Evolutionary conservation across 2,329 filamentous ascomycete species (phyloP), one percentile per base, ranked within the genome.

Genomic region (Colletotrichum musae): DNA sequence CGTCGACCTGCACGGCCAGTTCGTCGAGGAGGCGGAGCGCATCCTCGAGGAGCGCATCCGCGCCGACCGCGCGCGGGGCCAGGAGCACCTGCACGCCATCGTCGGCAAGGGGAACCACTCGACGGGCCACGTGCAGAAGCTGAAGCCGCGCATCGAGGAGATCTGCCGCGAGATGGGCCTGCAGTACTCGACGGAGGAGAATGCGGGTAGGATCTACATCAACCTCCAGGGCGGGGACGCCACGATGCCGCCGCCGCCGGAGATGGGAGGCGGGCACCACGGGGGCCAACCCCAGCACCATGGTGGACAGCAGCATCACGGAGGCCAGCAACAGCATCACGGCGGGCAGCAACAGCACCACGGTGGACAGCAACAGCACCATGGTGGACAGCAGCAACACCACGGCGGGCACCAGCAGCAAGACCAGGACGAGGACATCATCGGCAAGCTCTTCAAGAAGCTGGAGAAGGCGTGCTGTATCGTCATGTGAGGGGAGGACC

Each of bases 91-190:
- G 64, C 94, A 97, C 82, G 95, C 97, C 48, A 98, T 99, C 76
- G 95, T 98, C 36, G 96, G 96, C 76, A 97, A 95, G 81, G 96
- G 96, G 3, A 96, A 97, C 79, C 96, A 99, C 83, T 94, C 91
- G 58, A 84, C 83, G 10, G 88, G 91, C 73, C 92, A 96, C 76
- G 87, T 98, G 26, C 94, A 97, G 81, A 98, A 96, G 86, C 91
- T 99, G 80, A 98, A 97, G 83, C 96, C 96, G n/a, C 88, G 93
- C 70, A 94, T 98, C 51, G 95, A 98, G 83, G 87, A 93, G 78
- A 86, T 98, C 57, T 97, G 95, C 80, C 88, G 85, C 57, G 92
- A 98, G 78, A 82, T 97, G 52, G 94, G 95, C 0, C 85, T 99
- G 63, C 88, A 94, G 75, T 98, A 93, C 80, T 82, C 87, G 65